Percentiles rank a stretch among this genome's conserved stretches.
Conservation (phyloP, 1,284 basidiomycete genomes). For the Leccinum pachyderme region DNA sequence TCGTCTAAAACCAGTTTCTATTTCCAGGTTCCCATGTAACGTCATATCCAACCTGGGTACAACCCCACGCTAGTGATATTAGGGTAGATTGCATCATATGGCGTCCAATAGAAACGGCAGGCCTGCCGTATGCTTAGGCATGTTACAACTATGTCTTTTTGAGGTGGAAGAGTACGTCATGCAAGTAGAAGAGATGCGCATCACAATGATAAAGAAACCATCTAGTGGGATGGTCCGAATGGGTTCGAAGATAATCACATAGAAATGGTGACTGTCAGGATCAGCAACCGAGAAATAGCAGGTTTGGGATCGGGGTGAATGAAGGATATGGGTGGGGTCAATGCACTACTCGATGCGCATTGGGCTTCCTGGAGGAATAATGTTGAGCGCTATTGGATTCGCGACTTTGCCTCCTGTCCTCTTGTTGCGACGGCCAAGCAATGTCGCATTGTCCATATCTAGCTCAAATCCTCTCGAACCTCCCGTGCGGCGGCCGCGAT, state of each 20-base stretch:
- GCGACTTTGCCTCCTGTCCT: constrained; percentile 30
- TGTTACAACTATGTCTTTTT: constrained; percentile 10
- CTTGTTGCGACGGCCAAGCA: constrained; percentile 72
- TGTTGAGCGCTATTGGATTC: constrained; percentile 41
- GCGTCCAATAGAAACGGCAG: constrained; percentile 5
- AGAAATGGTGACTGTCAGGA: not conserved
- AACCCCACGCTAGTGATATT: constrained; percentile 13
- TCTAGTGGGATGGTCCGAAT: constrained; percentile 1
- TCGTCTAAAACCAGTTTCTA: not conserved
- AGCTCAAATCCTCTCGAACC: constrained; percentile 65
- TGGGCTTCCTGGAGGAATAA: constrained; percentile 36
- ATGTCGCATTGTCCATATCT: constrained; percentile 79
- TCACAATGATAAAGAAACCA: constrained; percentile 1
- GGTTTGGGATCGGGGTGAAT: not conserved
- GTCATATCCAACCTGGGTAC: constrained; percentile 8
- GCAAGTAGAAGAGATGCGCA: constrained; percentile 14
- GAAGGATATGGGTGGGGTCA: not conserved
- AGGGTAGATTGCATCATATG: constrained; percentile 14
- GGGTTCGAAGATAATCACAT: not conserved
- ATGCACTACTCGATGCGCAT: constrained; percentile 34
- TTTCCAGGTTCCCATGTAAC: not conserved
- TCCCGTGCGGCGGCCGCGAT: constrained; percentile 44
- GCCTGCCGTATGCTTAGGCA: constrained; percentile 15
- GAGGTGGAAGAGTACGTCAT: constrained; percentile 13
- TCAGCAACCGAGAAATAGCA: not conserved